Evolutionary conservation across 1,139 yeast species (phyloP), one percentile per base, ranked within the genome.

Genomic region (Suhomyces chickasaworum): DNA sequence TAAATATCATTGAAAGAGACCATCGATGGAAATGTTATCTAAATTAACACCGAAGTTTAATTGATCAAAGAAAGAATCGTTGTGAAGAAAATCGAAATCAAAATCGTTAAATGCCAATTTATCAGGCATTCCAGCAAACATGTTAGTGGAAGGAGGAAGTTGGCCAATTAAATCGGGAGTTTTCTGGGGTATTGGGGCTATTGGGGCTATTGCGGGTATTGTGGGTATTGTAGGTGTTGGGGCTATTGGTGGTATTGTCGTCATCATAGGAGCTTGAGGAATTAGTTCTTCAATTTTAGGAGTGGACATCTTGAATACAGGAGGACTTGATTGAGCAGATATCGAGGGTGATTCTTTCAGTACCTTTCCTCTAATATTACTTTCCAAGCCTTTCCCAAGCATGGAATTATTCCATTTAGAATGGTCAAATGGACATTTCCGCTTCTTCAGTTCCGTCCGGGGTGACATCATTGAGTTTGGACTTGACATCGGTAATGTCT

Each of bases 401-500:
- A 55, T 45, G 7, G 55, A 47, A 30, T 50, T 55, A 17, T 46
- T 47, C 45, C 60, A 47, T 2, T 59, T 45, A 3, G 59, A 54
- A 50, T 69, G 73, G 47, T 66, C 69, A 52, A 68, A 63, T 5
- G 75, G 74, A 53, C 73, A 69, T 47, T 64, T 66, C 15, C 68
- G 54, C 42, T 58, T 55, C 23, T 41, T 51, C 41, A 39, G 42
- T 10, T 44, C 41, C 12, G 18, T 23, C 17, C 23, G 20, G 7
- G 41, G 40, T 3, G 46, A 8, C 13, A 18, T 17, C 18, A 29
- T 21, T 10, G 15, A 20, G 13, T 7, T 17, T 9, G 44, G 44
- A 37, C 37, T 36, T 4, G 25, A 9, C n/a, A 22, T 20, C 5
- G 37, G 15, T 15, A 39, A 38, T 22, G 41, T 23, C 41, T 25